Percentiles rank a stretch among this genome's conserved stretches.
Evolutionary conservation across 2,329 filamentous ascomycete genomes (phyloP).

Genomic region (Pseudogymnoascus sp.): DNA sequence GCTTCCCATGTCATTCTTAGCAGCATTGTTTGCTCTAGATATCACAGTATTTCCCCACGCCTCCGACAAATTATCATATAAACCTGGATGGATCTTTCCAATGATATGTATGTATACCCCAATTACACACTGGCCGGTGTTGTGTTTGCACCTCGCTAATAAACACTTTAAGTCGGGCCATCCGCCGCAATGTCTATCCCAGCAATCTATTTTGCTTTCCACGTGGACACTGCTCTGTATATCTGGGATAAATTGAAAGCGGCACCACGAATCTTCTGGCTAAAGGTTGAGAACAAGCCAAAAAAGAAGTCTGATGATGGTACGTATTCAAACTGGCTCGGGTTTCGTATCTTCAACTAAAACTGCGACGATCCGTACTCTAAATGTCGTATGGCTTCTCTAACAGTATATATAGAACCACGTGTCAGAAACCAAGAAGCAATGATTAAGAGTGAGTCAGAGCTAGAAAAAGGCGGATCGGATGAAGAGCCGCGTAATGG

Average conservation of each 20-base stretch:
- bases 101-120: not conserved
- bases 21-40: not conserved
- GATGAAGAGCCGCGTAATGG: not conserved
- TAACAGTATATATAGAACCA: not conserved
- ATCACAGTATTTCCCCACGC: not conserved
- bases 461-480: not conserved
- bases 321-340: not conserved
- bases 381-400: not conserved
- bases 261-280: not conserved
- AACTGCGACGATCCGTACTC: not conserved
- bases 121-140: not conserved
- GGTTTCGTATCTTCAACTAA: not conserved
- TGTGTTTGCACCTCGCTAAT: not conserved
- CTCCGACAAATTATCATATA: not conserved
- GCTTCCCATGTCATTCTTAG: not conserved
- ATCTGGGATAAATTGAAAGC: not conserved
- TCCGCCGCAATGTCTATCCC: not conserved
- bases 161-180: not conserved
- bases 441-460: not conserved
- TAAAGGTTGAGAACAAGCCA: not conserved
- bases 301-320: not conserved
- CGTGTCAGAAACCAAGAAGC: not conserved
- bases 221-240: not conserved
- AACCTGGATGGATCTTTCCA: not conserved
- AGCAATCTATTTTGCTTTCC: conserved; percentile 1